Evolutionary conservation across 2,329 filamentous ascomycete genomes (phyloP).

Genomic region (Neofusicoccum sp.): DNA sequence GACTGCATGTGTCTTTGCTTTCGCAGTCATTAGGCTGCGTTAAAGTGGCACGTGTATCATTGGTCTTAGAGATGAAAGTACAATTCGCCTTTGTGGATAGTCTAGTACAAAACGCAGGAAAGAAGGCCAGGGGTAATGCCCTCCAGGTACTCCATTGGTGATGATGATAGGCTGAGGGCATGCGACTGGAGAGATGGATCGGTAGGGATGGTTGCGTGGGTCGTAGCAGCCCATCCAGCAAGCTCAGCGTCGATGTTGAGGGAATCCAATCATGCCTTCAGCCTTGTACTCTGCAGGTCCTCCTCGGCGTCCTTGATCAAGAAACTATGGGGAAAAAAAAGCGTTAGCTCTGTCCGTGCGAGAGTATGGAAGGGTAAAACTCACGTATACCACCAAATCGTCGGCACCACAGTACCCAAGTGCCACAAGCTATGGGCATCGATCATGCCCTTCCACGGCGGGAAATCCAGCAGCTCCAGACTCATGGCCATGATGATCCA

Average conservation of each 20-base stretch:
- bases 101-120: not conserved
- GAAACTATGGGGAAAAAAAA: slow-evolving; percentile 60
- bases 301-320: slow-evolving; percentile 81
- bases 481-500: slow-evolving; percentile 95
- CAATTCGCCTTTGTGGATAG: not conserved
- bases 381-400: slow-evolving; percentile 92
- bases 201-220: too few relatives aligned
- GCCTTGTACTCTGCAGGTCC: slow-evolving; percentile 69
- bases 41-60: too few relatives aligned
- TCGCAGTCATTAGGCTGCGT: too few relatives aligned
- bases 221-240: not conserved
- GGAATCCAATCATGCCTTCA: slow-evolving; percentile 59
- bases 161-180: not conserved
- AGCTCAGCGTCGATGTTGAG: not conserved
- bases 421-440: slow-evolving; percentile 98
- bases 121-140: not conserved
- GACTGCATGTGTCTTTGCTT: too few relatives aligned
- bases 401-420: slow-evolving; percentile 83
- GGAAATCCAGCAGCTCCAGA: slow-evolving; percentile 90
- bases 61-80: not conserved
- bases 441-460: slow-evolving; percentile 75
- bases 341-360: not conserved
- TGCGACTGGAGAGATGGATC: not conserved
- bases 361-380: slow-evolving; percentile 39
- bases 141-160: too few relatives aligned